Conservation (phyloP, 148 eudicot species). For the Rhododendron kiyosumense region DNA sequence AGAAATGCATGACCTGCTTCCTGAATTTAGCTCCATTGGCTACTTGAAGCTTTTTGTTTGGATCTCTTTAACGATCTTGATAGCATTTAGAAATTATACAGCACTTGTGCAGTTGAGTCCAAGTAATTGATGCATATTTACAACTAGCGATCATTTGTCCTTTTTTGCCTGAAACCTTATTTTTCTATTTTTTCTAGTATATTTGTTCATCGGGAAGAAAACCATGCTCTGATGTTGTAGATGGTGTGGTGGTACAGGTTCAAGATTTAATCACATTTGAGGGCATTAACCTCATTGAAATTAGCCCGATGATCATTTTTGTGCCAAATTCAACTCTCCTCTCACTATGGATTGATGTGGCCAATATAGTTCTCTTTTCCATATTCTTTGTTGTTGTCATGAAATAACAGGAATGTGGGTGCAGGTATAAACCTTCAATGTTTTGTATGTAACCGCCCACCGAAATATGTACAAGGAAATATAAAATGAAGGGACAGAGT, state of each 20-base stretch:
- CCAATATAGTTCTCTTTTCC: not conserved
- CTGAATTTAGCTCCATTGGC: constrained; percentile 2
- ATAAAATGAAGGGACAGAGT: not conserved
- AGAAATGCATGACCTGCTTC: not conserved
- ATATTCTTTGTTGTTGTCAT: not conserved
- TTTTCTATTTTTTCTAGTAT: not conserved
- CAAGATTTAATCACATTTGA: not conserved
- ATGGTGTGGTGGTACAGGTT: not conserved
- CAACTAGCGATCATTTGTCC: not conserved
- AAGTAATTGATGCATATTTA: not conserved
- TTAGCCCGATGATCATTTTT: not conserved
- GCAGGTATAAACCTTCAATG: not conserved
- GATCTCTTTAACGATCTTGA: not conserved
- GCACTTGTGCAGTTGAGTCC: not conserved
- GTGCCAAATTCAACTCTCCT: not conserved
- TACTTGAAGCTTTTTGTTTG: not conserved
- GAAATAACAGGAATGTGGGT: not conserved
- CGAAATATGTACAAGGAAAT: not conserved
- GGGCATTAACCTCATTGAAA: not conserved
- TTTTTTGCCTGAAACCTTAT: not conserved
- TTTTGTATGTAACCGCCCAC: not conserved
- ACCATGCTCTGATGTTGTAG: not conserved
- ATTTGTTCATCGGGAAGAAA: not conserved
- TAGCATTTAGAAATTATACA: not conserved
- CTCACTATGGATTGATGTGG: not conserved